Evolutionary conservation across 345 rosid genomes (phyloP).

Genomic region (Cardamine chenopodiifolia): DNA sequence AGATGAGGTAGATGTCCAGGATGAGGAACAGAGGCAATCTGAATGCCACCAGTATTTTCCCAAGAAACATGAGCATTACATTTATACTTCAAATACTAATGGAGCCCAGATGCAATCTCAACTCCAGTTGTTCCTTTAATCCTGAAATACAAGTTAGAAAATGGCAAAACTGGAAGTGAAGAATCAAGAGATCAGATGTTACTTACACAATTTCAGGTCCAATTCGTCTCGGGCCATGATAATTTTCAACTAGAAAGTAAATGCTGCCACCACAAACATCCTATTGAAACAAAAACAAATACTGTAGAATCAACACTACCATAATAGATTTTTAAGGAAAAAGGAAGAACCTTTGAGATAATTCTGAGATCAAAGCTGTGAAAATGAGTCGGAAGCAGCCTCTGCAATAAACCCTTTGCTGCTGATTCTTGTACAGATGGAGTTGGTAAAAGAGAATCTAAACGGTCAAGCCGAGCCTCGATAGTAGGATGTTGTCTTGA

Average conservation of each 20-base stretch:
- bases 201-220: slow-evolving; percentile 80
- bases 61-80: slow-evolving; percentile 93
- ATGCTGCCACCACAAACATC: slow-evolving; percentile 74
- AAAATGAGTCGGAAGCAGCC: slow-evolving; percentile 73
- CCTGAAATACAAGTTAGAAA: slow-evolving; percentile 43
- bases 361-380: slow-evolving; percentile 70
- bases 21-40: slow-evolving; percentile 70
- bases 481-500: slow-evolving; percentile 40
- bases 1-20: slow-evolving; percentile 77
- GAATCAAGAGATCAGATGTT: slow-evolving; percentile 5
- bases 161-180: neutral
- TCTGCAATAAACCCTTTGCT: slow-evolving; percentile 61
- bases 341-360: slow-evolving; percentile 61
- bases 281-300: slow-evolving; percentile 44
- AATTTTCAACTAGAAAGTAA: slow-evolving; percentile 70
- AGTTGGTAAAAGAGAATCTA: slow-evolving; percentile 63
- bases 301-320: neutral
- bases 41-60: slow-evolving; percentile 92
- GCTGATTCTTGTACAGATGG: slow-evolving; percentile 72
- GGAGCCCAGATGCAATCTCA: slow-evolving; percentile 87
- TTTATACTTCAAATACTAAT: slow-evolving; percentile 87
- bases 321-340: neutral
- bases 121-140: slow-evolving; percentile 84
- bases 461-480: slow-evolving; percentile 49
- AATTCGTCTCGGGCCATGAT: slow-evolving; percentile 36